These are phyloP conservation scores for Mycena leptocephala DNA, from an alignment of 768 basidiomycete species.

Conservation along the genomic window DNA sequence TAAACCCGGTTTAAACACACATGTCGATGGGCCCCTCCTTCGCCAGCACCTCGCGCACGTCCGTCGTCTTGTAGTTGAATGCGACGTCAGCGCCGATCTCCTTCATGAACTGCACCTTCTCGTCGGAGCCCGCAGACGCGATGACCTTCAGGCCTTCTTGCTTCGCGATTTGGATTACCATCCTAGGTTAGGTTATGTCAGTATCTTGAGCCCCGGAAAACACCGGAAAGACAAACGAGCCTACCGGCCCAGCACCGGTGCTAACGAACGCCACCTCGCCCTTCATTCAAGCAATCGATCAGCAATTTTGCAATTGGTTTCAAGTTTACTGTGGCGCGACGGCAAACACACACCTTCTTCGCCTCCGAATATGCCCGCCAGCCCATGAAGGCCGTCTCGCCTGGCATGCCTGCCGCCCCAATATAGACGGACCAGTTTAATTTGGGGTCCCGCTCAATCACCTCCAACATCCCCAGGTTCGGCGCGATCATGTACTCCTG, in stretches of 20 bases:
- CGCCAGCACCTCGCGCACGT: too few species aligned
- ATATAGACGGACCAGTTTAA: neutral
- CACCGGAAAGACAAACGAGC: constrained; percentile 54
- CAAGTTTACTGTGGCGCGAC: too few species aligned
- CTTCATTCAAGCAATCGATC: constrained; percentile 32
- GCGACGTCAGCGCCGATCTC: too few species aligned
- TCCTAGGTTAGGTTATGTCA: constrained; percentile 38
- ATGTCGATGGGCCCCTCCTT: too few species aligned
- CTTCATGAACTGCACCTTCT: too few species aligned
- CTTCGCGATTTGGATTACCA: too few species aligned
- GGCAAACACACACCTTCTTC: constrained; percentile 48
- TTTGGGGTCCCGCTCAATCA: constrained; percentile 7
- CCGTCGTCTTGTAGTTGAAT: too few species aligned
- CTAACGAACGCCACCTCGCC: constrained; percentile 61
- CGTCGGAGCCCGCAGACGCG: too few species aligned
- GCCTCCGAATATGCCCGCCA: constrained; percentile 60
- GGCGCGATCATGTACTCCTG: constrained; percentile 7
- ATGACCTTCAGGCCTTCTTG: too few species aligned
- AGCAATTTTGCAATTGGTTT: neutral
- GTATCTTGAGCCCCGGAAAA: neutral
- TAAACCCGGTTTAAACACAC: too few species aligned
- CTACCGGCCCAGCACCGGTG: constrained; percentile 63
- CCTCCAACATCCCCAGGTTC: neutral
- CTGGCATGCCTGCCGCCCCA: constrained; percentile 34
- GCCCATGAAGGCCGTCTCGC: constrained; percentile 56